Base-by-base conservation (phyloP, 768 basidiomycete species). In the Leccinum fibrillosum region DNA sequence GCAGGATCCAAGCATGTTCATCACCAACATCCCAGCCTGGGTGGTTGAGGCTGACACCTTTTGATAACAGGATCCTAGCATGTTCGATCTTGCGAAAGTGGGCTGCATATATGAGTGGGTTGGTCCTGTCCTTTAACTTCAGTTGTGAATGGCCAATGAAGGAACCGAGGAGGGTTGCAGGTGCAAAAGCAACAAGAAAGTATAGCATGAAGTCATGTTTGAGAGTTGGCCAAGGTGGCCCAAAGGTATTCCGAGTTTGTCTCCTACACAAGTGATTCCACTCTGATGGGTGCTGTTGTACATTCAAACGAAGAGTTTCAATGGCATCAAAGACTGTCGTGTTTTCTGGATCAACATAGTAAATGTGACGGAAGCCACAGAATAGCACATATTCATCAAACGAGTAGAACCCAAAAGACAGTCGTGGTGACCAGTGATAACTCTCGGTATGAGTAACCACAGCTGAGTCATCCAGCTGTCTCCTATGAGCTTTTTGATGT, bases 401-500 rank as follows among this genome's bases (percentile, higher is more conserved):
- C 2, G 45, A 23, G 5, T 1, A 8, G 26, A 7, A 7, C 25
- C 25, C 7, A 7, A 0, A 8, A 7, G 7, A 8, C 26, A 0
- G 26, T 21, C 1, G 13, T 23, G 7, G 6, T 3, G 4, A 23
- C 21, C n/a, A 5, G 5, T 47, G 45, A 47, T 6, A 15, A 10
- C 15, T 15, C 12, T 5, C 2, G 0, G 45, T 0, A 47, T 13
- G 23, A 23, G 0, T 23, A 2, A 1, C 13, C n/a, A 25, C 1
- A 23, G 8, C 23, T 19, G 1, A 15, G 23, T 25, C 5, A 19
- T 23, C 1, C 2, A 7, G 10, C 2, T 19, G 12, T 7, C 4
- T 10, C 5, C 11, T 13, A 0, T 10, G 19, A 9, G 21, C 44
- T 12, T 21, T 21, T 19, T 2, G 21, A 21, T 0, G 10, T 11